Evolutionary conservation across 306 rosid species (phyloP), one percentile per base, ranked within the genome.

Genomic region (Potentilla sterilis): DNA sequence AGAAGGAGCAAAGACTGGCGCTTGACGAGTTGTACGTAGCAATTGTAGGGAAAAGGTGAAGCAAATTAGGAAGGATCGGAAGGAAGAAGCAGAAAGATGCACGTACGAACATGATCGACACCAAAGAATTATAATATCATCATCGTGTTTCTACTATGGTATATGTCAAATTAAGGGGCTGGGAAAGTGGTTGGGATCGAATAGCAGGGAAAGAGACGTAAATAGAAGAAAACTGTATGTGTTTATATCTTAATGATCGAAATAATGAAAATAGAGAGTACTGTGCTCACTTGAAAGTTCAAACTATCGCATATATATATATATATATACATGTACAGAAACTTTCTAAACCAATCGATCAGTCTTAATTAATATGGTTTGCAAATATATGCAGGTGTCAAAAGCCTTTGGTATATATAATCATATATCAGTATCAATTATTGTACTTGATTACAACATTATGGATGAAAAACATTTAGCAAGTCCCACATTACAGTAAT

Each of bases 41-140:
- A n/a, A n/a, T 75, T 51, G 79, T 70, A 16, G 59, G 73, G 59
- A 69, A 74, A 74, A 82, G 75, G 46, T 61, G 79, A 82, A 41
- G 76, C 79, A 67, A 55, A 55, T 14, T 7, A 37, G 14, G 28
- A 59, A 42, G 22, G 28, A 8, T 52, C 0, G 19, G n/a, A 34
- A 59, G 9, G 19, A 59, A 14, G 67, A 62, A 74, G 63, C 37
- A 68, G 46, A 46, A 74, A 57, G 59, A 68, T 62, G 65, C 70
- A 78, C 81, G 38, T 4, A 37, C 4, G 38, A 2, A n/a, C 28
- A 28, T 28, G 28, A 28, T 28, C 28, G 28, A 28, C 28, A 28
- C 28, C 28, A 28, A 28, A 28, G 28, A 28, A 57, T 10, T 22
- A 28, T 22, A 58, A 58, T 24, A 58, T 4, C 16, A 11, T 4